Conservation (phyloP, 1,284 basidiomycete genomes). For the Rhodotorula sp. region DNA sequence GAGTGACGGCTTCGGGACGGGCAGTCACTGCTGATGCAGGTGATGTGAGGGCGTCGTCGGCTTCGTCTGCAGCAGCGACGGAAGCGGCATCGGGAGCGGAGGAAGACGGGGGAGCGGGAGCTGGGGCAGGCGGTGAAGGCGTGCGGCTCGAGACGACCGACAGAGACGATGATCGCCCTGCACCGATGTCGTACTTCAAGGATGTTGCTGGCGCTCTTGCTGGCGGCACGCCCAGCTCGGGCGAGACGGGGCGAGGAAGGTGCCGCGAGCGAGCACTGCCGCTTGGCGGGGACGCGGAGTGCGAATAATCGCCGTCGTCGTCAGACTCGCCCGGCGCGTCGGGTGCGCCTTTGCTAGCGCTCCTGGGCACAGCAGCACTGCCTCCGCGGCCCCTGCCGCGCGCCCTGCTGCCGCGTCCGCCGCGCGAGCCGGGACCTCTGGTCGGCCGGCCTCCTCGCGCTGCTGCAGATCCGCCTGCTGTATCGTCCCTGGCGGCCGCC, state of each 20-base stretch:
- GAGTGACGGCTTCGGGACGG: background rate
- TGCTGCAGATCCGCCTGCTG: background rate
- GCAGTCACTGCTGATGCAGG: background rate
- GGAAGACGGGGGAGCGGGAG: background rate
- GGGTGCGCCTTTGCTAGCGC: background rate
- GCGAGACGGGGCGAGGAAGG: slow-evolving; percentile 8
- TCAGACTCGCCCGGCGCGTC: background rate
- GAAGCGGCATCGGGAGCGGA: background rate
- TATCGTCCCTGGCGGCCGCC: background rate
- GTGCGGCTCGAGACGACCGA: slow-evolving; percentile 9
- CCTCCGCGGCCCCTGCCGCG: background rate
- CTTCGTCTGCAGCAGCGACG: background rate
- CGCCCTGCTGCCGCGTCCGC: background rate
- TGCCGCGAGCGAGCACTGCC: background rate
- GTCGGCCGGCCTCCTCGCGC: background rate
- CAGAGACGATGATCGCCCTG: slow-evolving; percentile 14
- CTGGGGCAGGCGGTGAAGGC: background rate
- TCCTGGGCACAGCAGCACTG: background rate
- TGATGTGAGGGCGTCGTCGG: background rate
- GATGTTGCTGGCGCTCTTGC: too few species aligned
- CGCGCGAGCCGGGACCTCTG: background rate
- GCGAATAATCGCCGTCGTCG: background rate
- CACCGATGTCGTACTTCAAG: too few species aligned
- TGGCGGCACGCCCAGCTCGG: slow-evolving; percentile 7
- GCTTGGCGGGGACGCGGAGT: background rate